Evolutionary conservation across 352 stramenopile genomes (phyloP).

Genomic region (Pythium vanterpoolii): DNA sequence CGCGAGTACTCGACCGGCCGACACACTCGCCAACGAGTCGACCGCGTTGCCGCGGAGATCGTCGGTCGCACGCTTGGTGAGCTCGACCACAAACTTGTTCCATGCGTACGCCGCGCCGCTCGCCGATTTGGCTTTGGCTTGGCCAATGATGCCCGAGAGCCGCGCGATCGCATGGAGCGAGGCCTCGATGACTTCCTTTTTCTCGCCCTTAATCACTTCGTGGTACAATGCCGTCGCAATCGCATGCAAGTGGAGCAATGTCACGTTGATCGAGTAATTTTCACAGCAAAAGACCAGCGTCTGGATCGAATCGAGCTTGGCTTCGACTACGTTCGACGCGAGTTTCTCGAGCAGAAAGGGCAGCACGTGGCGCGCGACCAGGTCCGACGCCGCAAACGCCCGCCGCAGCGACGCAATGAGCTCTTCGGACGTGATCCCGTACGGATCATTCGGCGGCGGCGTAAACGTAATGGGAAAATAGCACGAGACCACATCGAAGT

Average conservation of each 20-base stretch:
- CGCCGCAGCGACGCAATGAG: constrained; percentile 75
- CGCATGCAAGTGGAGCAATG: constrained; percentile 65
- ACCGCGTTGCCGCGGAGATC: constrained; percentile 69
- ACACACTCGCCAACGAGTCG: constrained; percentile 79
- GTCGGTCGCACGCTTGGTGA: constrained; percentile 57
- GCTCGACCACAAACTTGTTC: constrained; percentile 83
- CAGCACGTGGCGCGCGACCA: constrained; percentile 75
- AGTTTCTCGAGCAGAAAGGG: constrained; percentile 90
- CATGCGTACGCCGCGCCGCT: constrained; percentile 70
- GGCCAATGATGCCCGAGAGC: constrained; percentile 59
- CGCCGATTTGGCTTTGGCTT: constrained; percentile 48
- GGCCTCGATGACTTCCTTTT: constrained; percentile 72
- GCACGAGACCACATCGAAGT: constrained; percentile 89
- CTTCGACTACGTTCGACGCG: constrained; percentile 64
- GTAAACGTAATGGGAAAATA: constrained; percentile 93
- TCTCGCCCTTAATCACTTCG: constrained; percentile 81
- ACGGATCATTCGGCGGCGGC: constrained; percentile 87
- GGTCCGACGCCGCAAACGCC: constrained; percentile 73
- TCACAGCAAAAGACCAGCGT: constrained; percentile 84
- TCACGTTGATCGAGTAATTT: constrained; percentile 73
- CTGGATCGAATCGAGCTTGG: constrained; percentile 77
- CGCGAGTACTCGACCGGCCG: constrained; percentile 62
- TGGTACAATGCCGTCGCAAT: constrained; percentile 74
- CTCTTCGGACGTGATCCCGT: constrained; percentile 88
- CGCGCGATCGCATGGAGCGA: constrained; percentile 60